These are phyloP conservation scores for Cladochytrium replicatum DNA, from an alignment of 192 early-diverging fungal genomes.

Conservation along the genomic window DNA sequence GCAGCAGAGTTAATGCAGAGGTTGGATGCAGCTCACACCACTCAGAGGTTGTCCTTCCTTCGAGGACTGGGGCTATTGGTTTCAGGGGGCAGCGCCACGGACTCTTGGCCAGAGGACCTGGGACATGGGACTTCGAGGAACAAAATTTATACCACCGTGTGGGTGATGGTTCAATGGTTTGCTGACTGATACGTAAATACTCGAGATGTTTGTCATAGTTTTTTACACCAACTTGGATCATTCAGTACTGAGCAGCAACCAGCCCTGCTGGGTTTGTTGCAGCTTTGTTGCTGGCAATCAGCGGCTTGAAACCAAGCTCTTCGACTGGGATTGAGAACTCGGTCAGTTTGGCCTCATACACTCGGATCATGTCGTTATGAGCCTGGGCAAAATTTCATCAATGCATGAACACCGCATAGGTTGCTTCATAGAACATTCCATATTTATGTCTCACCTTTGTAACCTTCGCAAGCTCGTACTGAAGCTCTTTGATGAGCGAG, in stretches of 20 bases:
- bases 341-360: constrained; percentile 53
- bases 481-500: constrained; percentile 49
- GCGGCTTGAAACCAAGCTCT: constrained; percentile 50
- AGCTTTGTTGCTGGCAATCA: constrained; percentile 31
- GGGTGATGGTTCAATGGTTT: too few relatives aligned
- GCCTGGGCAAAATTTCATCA: constrained; percentile 26
- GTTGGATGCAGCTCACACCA: too few relatives aligned
- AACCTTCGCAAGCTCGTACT: constrained; percentile 53
- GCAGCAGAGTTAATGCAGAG: too few relatives aligned
- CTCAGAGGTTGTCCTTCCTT: too few relatives aligned
- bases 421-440: neutral
- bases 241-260: constrained; percentile 37
- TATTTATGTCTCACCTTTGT: constrained; percentile 35
- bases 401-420: neutral
- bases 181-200: too few relatives aligned
- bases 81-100: too few relatives aligned
- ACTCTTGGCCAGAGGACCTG: too few relatives aligned
- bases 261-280: constrained; percentile 35
- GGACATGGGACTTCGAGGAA: too few relatives aligned
- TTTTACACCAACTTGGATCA: too few relatives aligned
- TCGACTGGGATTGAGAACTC: constrained; percentile 51
- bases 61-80: too few relatives aligned
- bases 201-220: too few relatives aligned
- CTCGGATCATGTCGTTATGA: constrained; percentile 53
- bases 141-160: too few relatives aligned